phyloP scores from a whole-genome alignment of 2,329 filamentous ascomycete species.

The Bipolaris sorokiniana region DNA sequence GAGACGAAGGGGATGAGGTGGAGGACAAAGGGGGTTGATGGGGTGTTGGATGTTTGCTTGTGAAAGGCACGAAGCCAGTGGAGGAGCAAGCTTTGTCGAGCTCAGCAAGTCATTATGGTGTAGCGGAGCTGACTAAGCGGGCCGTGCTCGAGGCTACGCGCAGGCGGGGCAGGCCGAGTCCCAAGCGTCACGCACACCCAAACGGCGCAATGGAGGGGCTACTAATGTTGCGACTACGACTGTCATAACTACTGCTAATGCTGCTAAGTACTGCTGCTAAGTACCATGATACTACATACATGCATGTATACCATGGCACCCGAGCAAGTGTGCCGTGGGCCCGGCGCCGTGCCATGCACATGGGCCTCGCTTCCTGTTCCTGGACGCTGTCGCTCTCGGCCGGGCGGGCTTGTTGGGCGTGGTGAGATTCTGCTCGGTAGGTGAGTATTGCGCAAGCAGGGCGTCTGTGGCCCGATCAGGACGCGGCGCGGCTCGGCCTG shows the following conservation, averaged over 20 bases:
- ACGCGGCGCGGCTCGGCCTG: conserved; percentile 11
- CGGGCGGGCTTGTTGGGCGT: not conserved
- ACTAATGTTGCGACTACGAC: not conserved
- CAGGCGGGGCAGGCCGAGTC: conserved; percentile 3
- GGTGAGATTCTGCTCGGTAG: not conserved
- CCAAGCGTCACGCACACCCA: not conserved
- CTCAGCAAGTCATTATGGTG: conserved; percentile 10
- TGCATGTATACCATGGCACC: not conserved
- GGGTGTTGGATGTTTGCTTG: conserved; percentile 6
- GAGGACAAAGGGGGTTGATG: not conserved
- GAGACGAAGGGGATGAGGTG: conserved; percentile 7
- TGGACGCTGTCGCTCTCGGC: conserved; percentile 5
- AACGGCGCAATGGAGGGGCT: conserved; percentile 5
- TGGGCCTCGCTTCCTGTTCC: conserved; percentile 31
- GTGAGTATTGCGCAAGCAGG: conserved; percentile 13
- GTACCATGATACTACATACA: not conserved
- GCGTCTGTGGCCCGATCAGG: conserved; percentile 4
- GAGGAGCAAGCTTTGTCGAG: conserved; percentile 18
- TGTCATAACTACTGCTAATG: not conserved
- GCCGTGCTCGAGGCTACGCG: conserved; percentile 14
- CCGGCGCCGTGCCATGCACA: no score
- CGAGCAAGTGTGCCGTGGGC: no score
- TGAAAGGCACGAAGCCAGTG: conserved; percentile 22
- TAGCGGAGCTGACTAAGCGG: conserved; percentile 18
- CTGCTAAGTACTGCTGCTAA: not conserved